Conservation (phyloP, 805 yeast species). For the Cyberlindnera nakhonratchasimensis region DNA sequence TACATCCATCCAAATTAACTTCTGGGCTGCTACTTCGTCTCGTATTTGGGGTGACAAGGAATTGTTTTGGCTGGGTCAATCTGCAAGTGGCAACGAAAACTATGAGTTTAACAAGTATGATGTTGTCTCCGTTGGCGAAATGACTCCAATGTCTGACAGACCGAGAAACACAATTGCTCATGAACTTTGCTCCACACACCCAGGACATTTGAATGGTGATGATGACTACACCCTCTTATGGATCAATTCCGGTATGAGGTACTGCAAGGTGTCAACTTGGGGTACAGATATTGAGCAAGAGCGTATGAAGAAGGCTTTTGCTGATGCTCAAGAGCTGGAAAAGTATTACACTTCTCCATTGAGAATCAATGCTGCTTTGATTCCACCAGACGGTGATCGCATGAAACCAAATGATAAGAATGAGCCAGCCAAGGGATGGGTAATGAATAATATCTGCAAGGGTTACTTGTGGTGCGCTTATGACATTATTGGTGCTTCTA, state of each 20-base stretch:
- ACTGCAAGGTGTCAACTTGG: conserved; percentile 46
- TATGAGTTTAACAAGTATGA: conserved; percentile 37
- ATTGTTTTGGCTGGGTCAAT: conserved; percentile 68
- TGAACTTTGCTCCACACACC: conserved; percentile 61
- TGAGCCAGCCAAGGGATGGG: conserved; percentile 55
- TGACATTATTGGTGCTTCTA: conserved; percentile 43
- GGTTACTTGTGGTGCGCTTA: conserved; percentile 63
- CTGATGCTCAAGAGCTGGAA: conserved; percentile 11
- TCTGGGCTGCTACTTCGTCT: conserved; percentile 39
- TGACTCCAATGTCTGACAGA: conserved; percentile 26
- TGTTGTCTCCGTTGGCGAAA: conserved; percentile 37
- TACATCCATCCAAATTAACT: conserved; percentile 30
- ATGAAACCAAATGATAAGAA: conserved; percentile 24
- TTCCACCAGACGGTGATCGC: conserved; percentile 45
- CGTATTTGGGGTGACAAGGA: conserved; percentile 84
- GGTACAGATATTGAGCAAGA: conserved; percentile 29
- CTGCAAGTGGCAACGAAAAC: conserved; percentile 37
- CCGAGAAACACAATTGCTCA: conserved; percentile 22
- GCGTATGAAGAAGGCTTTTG: conserved; percentile 26
- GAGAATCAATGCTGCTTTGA: conserved; percentile 42
- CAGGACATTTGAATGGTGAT: conserved; percentile 53
- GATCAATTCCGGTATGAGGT: conserved; percentile 69
- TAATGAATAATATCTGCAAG: conserved; percentile 45
- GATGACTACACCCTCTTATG: conserved; percentile 49
- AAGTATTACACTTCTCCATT: conserved; percentile 37